phyloP scores from a whole-genome alignment of 768 basidiomycete genomes.

The Gymnopilus junonius region DNA sequence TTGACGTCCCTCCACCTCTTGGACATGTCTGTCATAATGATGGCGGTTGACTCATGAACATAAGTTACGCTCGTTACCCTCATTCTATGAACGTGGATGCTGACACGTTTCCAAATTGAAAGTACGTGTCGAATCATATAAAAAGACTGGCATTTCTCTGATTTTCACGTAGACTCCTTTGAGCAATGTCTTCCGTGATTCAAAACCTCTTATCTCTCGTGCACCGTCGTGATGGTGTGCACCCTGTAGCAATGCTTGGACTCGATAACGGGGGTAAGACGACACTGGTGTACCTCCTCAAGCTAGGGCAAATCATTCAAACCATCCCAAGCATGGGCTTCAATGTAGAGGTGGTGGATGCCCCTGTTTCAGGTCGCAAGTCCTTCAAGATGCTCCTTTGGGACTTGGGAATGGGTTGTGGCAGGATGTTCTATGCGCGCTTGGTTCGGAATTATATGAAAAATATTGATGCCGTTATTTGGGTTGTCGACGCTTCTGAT shows the following conservation, averaged over 20 bases:
- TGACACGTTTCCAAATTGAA: neutral
- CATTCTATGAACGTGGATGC: neutral
- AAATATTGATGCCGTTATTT: slow-evolving; percentile 59
- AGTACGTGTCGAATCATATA: neutral
- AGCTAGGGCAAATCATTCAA: slow-evolving; percentile 39
- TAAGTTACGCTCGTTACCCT: neutral
- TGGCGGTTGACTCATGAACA: neutral
- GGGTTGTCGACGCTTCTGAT: slow-evolving; percentile 65
- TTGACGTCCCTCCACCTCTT: neutral
- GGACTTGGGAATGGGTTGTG: slow-evolving; percentile 65
- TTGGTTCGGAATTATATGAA: slow-evolving; percentile 27
- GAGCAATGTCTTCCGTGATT: slow-evolving; percentile 24
- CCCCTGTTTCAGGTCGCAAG: slow-evolving; percentile 26
- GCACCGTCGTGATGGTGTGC: slow-evolving; percentile 20
- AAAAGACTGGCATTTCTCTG: neutral
- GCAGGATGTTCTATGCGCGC: slow-evolving; percentile 40
- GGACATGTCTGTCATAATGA: neutral
- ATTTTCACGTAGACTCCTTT: neutral
- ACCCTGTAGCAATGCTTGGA: slow-evolving; percentile 37
- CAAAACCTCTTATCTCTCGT: slow-evolving; percentile 35
- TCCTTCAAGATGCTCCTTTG: slow-evolving; percentile 57
- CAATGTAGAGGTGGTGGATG: slow-evolving; percentile 61
- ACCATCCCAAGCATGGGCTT: slow-evolving; percentile 50
- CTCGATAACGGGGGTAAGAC: slow-evolving; percentile 49
- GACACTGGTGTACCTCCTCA: slow-evolving; percentile 49